Percentiles rank a stretch among this genome's conserved stretches.
phyloP scores from a whole-genome alignment of 2,329 filamentous ascomycete genomes.

The Penicillium concentricum region DNA sequence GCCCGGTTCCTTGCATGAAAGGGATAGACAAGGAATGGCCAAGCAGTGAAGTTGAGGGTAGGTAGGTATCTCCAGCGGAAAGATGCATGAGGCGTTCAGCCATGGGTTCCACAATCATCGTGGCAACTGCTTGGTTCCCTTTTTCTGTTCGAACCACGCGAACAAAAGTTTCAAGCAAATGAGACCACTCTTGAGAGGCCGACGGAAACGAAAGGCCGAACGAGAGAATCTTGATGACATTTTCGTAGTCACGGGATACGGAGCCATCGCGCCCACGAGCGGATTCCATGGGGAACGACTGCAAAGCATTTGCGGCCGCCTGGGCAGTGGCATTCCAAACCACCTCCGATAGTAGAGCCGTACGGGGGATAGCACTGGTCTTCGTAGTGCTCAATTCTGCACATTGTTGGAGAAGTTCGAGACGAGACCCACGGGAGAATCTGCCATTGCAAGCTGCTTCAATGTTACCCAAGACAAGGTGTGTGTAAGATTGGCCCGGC shows the following conservation, averaged over 20 bases:
- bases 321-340: slow-evolving; percentile 40
- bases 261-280: slow-evolving; percentile 50
- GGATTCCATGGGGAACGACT: slow-evolving; percentile 40
- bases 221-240: slow-evolving; percentile 66
- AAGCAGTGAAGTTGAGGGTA: slow-evolving; percentile 38
- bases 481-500: slow-evolving; percentile 28
- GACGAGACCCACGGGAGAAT: slow-evolving; percentile 35
- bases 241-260: slow-evolving; percentile 67
- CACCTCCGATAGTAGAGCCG: slow-evolving; percentile 18
- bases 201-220: slow-evolving; percentile 49
- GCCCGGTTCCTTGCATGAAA: slow-evolving; percentile 19
- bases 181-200: slow-evolving; percentile 39
- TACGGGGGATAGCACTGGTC: slow-evolving; percentile 9
- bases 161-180: slow-evolving; percentile 59
- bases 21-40: slow-evolving; percentile 37
- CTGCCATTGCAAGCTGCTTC: slow-evolving; percentile 35
- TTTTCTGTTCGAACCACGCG: slow-evolving; percentile 60
- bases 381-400: slow-evolving; percentile 27
- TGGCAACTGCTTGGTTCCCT: slow-evolving; percentile 65
- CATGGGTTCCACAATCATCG: slow-evolving; percentile 69
- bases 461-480: slow-evolving; percentile 31
- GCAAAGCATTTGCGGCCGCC: slow-evolving; percentile 39
- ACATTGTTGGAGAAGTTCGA: slow-evolving; percentile 41
- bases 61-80: slow-evolving; percentile 25
- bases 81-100: slow-evolving; percentile 53